phyloP scores from a whole-genome alignment of 768 basidiomycete species.

The Paxillus ammoniavirescens region DNA sequence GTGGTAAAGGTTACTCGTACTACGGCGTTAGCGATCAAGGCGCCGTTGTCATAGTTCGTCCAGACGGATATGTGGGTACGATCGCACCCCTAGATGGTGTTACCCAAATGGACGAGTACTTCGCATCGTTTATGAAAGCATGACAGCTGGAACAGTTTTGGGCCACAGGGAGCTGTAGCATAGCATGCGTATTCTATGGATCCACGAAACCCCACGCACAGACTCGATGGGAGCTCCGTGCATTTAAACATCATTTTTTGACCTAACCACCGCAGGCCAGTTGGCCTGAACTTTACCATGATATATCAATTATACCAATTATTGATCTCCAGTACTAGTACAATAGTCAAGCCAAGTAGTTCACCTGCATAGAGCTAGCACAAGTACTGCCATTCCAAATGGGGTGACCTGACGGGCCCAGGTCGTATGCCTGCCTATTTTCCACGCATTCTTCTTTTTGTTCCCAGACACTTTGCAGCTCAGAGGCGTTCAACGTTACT shows the following conservation, averaged over 20 bases:
- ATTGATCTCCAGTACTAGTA: too few relatives aligned
- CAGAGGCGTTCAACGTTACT: too few relatives aligned
- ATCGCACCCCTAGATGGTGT: constrained; percentile 46
- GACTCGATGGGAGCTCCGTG: background rate
- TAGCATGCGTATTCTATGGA: background rate
- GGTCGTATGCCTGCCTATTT: too few relatives aligned
- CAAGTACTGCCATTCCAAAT: too few relatives aligned
- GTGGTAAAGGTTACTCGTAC: constrained; percentile 54
- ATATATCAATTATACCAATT: too few relatives aligned
- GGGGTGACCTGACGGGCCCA: too few relatives aligned
- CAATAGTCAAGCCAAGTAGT: too few relatives aligned
- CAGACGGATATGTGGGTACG: constrained; percentile 57
- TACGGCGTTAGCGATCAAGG: constrained; percentile 43
- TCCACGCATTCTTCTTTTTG: too few relatives aligned
- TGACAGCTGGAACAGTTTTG: background rate
- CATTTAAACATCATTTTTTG: background rate
- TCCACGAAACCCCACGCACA: too few relatives aligned
- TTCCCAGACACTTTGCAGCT: too few relatives aligned
- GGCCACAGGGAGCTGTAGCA: background rate
- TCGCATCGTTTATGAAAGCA: constrained; percentile 39
- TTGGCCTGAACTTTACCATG: too few relatives aligned
- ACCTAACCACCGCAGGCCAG: background rate
- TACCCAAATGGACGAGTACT: constrained; percentile 44
- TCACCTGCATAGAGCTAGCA: too few relatives aligned
- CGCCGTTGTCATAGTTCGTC: constrained; percentile 30